Evolutionary conservation across 2,329 filamentous ascomycete genomes (phyloP).

Genomic region (Plectosphaerella plurivora): DNA sequence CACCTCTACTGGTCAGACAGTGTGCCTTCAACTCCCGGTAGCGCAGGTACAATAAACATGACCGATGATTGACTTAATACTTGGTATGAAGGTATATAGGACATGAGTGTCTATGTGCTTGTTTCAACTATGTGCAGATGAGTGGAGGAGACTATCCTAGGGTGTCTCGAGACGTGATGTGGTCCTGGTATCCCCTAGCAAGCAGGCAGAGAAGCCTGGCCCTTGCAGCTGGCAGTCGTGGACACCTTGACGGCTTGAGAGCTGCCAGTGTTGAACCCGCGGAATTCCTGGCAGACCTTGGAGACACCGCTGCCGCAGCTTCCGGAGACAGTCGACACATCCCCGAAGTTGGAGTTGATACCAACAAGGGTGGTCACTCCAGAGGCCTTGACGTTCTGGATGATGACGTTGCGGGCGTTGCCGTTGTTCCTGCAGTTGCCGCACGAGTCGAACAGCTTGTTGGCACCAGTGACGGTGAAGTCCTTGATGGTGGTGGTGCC

Average conservation of each 20-base stretch:
- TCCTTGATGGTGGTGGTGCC: slow-evolving; percentile 22
- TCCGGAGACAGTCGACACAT: slow-evolving; percentile 17
- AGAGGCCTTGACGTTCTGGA: slow-evolving; percentile 12
- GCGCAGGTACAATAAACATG: too few species aligned
- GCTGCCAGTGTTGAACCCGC: slow-evolving; percentile 10
- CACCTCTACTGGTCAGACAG: too few species aligned
- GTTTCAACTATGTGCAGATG: too few species aligned
- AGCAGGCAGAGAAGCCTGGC: slow-evolving; percentile 8
- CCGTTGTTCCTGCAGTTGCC: slow-evolving; percentile 31
- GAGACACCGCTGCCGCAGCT: slow-evolving; percentile 9
- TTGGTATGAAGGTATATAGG: too few species aligned
- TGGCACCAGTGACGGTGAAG: slow-evolving; percentile 33
- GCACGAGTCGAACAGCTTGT: slow-evolving; percentile 38
- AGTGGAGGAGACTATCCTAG: too few species aligned
- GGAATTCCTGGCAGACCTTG: slow-evolving; percentile 15
- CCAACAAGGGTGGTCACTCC: slow-evolving; percentile 28
- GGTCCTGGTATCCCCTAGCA: slow-evolving; percentile 1
- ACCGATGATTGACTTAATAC: too few species aligned
- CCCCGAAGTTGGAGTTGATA: slow-evolving; percentile 33
- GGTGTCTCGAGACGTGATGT: too few species aligned
- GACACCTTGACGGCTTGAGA: slow-evolving; percentile 10
- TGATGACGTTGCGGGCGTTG: slow-evolving; percentile 8
- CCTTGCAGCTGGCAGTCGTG: slow-evolving; percentile 13
- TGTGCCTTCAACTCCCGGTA: too few species aligned
- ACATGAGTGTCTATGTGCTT: too few species aligned